These are phyloP conservation scores for Capronia epimyces DNA, from an alignment of 2,329 filamentous ascomycete species.

Conservation along the genomic window DNA sequence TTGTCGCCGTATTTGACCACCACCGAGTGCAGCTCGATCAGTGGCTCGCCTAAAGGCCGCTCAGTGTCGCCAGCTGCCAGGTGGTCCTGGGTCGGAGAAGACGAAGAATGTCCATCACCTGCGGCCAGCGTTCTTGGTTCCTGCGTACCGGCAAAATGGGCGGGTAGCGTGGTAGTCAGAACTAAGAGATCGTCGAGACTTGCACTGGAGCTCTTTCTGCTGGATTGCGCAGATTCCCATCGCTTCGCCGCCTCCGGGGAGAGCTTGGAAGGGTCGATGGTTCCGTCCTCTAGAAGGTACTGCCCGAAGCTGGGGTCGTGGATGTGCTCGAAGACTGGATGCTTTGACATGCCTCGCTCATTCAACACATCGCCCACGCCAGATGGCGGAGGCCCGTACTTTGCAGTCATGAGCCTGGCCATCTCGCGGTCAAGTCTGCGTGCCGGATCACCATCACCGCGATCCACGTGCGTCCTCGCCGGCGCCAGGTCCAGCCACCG, in stretches of 20 bases:
- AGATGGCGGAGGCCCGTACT: slow-evolving; percentile 17
- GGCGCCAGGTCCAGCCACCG: slow-evolving; percentile 19
- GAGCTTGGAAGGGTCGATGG: not conserved
- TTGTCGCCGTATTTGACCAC: slow-evolving; percentile 74
- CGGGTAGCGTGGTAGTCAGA: not conserved
- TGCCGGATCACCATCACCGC: not conserved
- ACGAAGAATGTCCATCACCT: not conserved
- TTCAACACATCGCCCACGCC: slow-evolving; percentile 23
- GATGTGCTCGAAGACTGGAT: slow-evolving; percentile 1
- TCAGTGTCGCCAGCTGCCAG: not conserved
- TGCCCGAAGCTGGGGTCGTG: slow-evolving; percentile 1
- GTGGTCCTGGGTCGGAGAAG: not conserved
- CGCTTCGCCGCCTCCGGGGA: not conserved
- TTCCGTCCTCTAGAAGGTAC: not conserved
- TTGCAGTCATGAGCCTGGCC: slow-evolving; percentile 6
- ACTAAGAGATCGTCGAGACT: slow-evolving; percentile 4
- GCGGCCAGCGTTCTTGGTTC: not conserved
- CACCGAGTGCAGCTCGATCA: slow-evolving; percentile 85
- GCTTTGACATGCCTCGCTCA: slow-evolving; percentile 17
- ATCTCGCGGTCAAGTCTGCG: slow-evolving; percentile 7
- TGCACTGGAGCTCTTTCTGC: not conserved
- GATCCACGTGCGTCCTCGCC: not conserved
- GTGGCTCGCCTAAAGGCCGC: slow-evolving; percentile 53
- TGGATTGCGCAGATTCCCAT: not conserved
- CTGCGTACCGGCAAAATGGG: not conserved